Evolutionary conservation across 2,329 filamentous ascomycete species (phyloP).

Genomic region (Aureobasidium mangrovei): DNA sequence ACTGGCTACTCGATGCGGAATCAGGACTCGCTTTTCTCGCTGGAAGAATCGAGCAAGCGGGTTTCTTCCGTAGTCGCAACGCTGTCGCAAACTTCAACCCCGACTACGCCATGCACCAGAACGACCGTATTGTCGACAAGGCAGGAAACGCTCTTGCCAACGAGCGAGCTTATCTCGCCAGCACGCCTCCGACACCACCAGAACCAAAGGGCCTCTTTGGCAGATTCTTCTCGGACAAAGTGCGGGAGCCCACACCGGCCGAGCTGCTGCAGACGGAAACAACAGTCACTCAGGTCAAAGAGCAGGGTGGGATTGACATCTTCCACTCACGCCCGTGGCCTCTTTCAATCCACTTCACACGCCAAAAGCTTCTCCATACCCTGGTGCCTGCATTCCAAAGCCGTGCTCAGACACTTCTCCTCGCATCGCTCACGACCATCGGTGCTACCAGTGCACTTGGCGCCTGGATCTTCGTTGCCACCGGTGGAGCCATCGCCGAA

Average conservation of each 20-base stretch:
- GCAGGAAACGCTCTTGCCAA: constrained; percentile 13
- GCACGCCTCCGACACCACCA: constrained; percentile 18
- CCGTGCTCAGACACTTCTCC: constrained; percentile 44
- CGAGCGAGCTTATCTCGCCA: constrained; percentile 18
- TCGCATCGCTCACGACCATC: constrained; percentile 67
- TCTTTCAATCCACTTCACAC: constrained; percentile 61
- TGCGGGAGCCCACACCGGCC: constrained; percentile 17
- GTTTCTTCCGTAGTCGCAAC: constrained; percentile 29
- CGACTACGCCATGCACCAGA: constrained; percentile 7
- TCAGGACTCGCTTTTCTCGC: constrained; percentile 74
- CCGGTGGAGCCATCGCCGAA: constrained; percentile 47
- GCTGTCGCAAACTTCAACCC: constrained; percentile 9
- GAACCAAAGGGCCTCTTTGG: constrained; percentile 5
- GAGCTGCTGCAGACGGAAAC: constrained; percentile 24
- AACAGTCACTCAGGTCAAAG: constrained; percentile 20
- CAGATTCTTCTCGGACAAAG: constrained; percentile 3
- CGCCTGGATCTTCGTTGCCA: constrained; percentile 46
- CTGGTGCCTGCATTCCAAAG: constrained; percentile 37
- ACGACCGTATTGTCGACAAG: constrained; percentile 3
- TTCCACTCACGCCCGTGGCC: constrained; percentile 53
- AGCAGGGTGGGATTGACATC: constrained; percentile 24
- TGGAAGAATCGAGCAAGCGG: constrained; percentile 62
- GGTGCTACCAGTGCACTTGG: constrained; percentile 46
- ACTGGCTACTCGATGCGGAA: constrained; percentile 72
- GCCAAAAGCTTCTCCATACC: constrained; percentile 40